phyloP scores from a whole-genome alignment of 176 grass and related monocot species.

The Typha latifolia region DNA sequence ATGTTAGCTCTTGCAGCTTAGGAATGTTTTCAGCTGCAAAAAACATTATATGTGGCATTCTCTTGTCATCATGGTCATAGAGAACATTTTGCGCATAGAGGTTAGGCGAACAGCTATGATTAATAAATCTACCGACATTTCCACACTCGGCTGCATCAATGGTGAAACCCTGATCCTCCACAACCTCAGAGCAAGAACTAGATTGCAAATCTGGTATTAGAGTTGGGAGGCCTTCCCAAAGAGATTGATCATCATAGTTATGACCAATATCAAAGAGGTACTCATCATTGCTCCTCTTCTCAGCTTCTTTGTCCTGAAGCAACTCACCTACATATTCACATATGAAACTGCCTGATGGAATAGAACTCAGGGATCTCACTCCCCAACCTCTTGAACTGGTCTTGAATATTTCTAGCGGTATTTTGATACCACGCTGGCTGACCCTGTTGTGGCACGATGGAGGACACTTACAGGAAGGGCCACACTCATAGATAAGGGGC shows the following conservation, averaged over 20 bases:
- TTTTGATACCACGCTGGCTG: conserved; percentile 55
- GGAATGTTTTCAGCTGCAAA: conserved; percentile 72
- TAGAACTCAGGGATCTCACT: conserved; percentile 64
- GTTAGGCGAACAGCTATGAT: conserved; percentile 71
- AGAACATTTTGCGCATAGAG: conserved; percentile 68
- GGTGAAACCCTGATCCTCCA: conserved; percentile 45
- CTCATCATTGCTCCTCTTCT: conserved; percentile 43
- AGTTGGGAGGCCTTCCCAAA: conserved; percentile 27
- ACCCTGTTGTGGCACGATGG: conserved; percentile 61
- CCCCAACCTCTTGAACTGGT: conserved; percentile 60
- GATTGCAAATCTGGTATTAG: conserved; percentile 9
- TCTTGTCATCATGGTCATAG: conserved; percentile 57
- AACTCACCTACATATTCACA: conserved; percentile 76
- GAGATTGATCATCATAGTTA: conserved; percentile 34
- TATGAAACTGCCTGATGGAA: conserved; percentile 62
- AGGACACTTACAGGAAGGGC: conserved; percentile 57
- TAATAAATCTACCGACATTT: conserved; percentile 78
- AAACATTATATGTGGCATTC: conserved; percentile 67
- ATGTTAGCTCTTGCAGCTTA: conserved; percentile 70
- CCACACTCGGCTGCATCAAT: conserved; percentile 54
- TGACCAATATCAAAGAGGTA: conserved; percentile 66
- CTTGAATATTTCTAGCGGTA: conserved; percentile 65
- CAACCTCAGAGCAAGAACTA: conserved; percentile 6
- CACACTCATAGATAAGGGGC: conserved; percentile 60
- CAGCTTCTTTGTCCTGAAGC: conserved; percentile 33